Conservation (phyloP, 116 monocot species). For the Dioscorea cayenensis region DNA sequence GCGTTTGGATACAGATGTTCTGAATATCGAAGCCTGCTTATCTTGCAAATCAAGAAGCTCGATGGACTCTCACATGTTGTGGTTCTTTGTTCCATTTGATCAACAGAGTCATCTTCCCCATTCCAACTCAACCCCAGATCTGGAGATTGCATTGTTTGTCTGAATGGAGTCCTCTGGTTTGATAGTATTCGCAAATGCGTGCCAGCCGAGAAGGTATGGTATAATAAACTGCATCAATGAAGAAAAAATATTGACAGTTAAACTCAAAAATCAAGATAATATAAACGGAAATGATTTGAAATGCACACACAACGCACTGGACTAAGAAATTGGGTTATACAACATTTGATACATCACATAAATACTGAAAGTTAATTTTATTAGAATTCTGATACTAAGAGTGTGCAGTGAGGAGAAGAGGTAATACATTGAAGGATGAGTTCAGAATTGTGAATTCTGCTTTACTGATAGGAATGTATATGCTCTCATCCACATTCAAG, state of each 20-base stretch:
- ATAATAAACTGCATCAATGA: slow-evolving; percentile 63
- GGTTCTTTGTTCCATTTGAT: no score
- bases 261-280: not conserved
- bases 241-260: not conserved
- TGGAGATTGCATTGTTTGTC: slow-evolving; percentile 23
- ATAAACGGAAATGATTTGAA: not conserved
- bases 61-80: no score
- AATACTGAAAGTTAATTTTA: not conserved
- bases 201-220: slow-evolving; percentile 88
- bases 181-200: slow-evolving; percentile 63
- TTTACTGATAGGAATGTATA: slow-evolving; percentile 75
- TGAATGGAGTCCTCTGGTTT: slow-evolving; percentile 46
- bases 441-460: slow-evolving; percentile 65
- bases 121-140: slow-evolving; percentile 62
- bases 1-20: no score
- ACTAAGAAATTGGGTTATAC: not conserved
- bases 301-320: not conserved
- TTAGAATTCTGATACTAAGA: not conserved
- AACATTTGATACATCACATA: not conserved
- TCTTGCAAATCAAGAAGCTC: no score
- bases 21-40: no score
- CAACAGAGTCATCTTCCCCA: slow-evolving; percentile 55
- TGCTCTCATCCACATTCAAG: slow-evolving; percentile 79
- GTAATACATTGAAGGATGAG: slow-evolving; percentile 69
- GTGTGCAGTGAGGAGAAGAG: not conserved